Percentiles rank a stretch among this genome's conserved stretches.
Conservation (phyloP, 2,329 filamentous ascomycete genomes). For the Cladosporium sp. region DNA sequence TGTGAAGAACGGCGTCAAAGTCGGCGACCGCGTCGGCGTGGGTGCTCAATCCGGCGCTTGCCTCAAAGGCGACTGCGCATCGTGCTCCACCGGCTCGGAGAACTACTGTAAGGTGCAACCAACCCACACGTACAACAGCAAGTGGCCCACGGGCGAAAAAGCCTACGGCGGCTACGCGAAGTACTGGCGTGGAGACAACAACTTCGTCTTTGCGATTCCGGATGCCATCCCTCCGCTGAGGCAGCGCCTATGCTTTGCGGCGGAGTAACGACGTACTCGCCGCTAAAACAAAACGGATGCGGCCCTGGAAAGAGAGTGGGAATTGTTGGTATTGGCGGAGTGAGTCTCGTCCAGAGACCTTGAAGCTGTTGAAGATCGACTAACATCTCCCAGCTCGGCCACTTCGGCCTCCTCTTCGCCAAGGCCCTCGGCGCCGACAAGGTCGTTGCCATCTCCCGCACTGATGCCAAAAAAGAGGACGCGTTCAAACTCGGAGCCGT, state of each 20-base stretch:
- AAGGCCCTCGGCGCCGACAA: slow-evolving; percentile 64
- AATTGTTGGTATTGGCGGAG: slow-evolving; percentile 63
- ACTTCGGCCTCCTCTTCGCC: slow-evolving; percentile 67
- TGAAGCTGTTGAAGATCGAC: neutral
- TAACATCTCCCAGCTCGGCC: slow-evolving; percentile 42
- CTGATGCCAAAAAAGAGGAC: slow-evolving; percentile 54
- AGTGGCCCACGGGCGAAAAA: slow-evolving; percentile 54
- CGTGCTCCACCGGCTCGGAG: slow-evolving; percentile 44
- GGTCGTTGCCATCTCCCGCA: slow-evolving; percentile 60
- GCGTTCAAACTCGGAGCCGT: slow-evolving; percentile 57
- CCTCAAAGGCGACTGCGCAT: slow-evolving; percentile 44
- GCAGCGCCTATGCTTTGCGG: slow-evolving; percentile 71
- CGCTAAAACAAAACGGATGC: slow-evolving; percentile 60
- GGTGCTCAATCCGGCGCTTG: slow-evolving; percentile 47
- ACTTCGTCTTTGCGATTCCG: slow-evolving; percentile 57
- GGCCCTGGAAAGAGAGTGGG: slow-evolving; percentile 58
- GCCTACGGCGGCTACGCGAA: slow-evolving; percentile 60
- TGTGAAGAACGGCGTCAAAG: slow-evolving; percentile 25
- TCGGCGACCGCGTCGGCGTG: slow-evolving; percentile 43
- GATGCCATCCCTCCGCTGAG: slow-evolving; percentile 43
- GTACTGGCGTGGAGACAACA: slow-evolving; percentile 49
- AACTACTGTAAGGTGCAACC: slow-evolving; percentile 32
- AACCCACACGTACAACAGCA: slow-evolving; percentile 19
- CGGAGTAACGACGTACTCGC: slow-evolving; percentile 68
- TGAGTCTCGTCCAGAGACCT: neutral